Percentiles rank a stretch among this genome's conserved stretches.
These are phyloP conservation scores for Stephania japonica DNA, from an alignment of 164 flowering plant species.

Conservation along the genomic window DNA sequence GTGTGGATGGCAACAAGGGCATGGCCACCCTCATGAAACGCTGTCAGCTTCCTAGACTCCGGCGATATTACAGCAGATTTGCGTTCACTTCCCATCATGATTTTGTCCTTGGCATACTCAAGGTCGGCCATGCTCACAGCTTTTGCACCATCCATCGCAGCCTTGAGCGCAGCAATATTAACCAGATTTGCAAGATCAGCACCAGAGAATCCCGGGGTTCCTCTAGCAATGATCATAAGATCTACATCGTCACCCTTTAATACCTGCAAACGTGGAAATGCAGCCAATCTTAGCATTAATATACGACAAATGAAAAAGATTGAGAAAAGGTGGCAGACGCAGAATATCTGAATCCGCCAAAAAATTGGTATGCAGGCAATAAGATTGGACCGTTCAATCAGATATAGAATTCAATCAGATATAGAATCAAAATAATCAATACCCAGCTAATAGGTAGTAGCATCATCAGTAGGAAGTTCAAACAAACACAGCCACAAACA, in stretches of 20 bases:
- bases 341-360: not conserved
- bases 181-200: conserved; percentile 95
- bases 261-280: conserved; percentile 35
- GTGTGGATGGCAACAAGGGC: conserved; percentile 92
- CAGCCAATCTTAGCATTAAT: not conserved
- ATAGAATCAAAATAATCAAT: too few relatives aligned
- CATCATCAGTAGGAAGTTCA: not conserved
- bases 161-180: conserved; percentile 86
- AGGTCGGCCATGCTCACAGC: conserved; percentile 76
- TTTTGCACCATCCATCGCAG: conserved; percentile 93
- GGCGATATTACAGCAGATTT: conserved; percentile 91
- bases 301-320: not conserved
- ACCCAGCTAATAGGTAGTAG: not conserved
- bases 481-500: not conserved
- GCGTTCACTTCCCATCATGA: conserved; percentile 94
- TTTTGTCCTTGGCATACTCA: conserved; percentile 81
- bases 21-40: conserved; percentile 97
- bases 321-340: not conserved
- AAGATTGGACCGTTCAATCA: not conserved
- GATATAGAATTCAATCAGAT: not conserved
- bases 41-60: conserved; percentile 75
- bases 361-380: not conserved
- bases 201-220: conserved; percentile 86
- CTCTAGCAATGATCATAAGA: conserved; percentile 91
- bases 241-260: conserved; percentile 92